Conservation (phyloP, 768 basidiomycete genomes). For the Boletus eberwhitei region DNA sequence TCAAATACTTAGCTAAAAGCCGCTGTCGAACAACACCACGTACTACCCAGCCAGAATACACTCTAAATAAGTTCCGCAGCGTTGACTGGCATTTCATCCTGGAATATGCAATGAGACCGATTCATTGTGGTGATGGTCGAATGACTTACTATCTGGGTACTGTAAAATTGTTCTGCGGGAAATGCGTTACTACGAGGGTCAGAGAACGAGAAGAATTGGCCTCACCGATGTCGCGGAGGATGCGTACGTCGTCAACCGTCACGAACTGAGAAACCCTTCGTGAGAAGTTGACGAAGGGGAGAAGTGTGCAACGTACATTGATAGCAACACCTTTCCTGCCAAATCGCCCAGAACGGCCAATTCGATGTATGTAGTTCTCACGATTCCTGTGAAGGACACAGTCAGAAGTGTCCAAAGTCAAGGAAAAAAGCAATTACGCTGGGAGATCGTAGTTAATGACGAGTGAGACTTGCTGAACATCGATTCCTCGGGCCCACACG, state of each 20-base stretch:
- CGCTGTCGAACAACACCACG: constrained; percentile 1
- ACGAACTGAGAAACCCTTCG: constrained; percentile 58
- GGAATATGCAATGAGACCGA: constrained; percentile 24
- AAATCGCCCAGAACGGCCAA: constrained; percentile 98
- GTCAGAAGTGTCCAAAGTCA: constrained; percentile 12
- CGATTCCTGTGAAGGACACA: constrained; percentile 57
- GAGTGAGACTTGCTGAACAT: constrained; percentile 95
- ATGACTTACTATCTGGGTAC: constrained; percentile 78
- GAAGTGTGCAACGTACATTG: constrained; percentile 60
- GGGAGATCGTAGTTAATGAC: constrained; percentile 98
- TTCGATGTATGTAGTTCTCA: constrained; percentile 99
- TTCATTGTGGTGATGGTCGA: background rate
- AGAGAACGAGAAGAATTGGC: constrained; percentile 4
- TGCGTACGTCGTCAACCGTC: constrained; percentile 93
- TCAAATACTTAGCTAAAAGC: background rate
- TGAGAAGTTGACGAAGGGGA: constrained; percentile 12
- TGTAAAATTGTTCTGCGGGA: constrained; percentile 86
- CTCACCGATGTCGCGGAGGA: constrained; percentile 94
- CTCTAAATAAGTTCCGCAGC: constrained; percentile 91
- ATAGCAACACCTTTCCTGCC: constrained; percentile 99
- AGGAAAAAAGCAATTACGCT: constrained; percentile 51
- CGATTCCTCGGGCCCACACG: constrained; percentile 97
- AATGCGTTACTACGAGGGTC: constrained; percentile 10
- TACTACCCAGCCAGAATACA: background rate
- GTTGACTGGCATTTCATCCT: constrained; percentile 99